Conservation (phyloP, 2,329 filamentous ascomycete species). For the Sphaerostilbella broomeana region DNA sequence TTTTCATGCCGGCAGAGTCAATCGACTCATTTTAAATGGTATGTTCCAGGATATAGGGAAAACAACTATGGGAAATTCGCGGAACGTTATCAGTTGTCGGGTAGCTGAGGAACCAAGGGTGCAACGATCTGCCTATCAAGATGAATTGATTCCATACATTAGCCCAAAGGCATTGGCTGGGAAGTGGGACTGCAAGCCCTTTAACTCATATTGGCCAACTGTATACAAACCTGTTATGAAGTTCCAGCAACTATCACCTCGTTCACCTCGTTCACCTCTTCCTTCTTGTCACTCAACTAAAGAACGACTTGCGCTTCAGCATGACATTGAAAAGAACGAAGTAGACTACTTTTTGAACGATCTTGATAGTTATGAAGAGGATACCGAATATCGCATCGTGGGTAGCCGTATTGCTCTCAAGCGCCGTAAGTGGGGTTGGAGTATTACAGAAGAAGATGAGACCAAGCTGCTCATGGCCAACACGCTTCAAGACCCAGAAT, state of each 20-base stretch:
- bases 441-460: constrained; percentile 13
- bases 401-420: constrained; percentile 16
- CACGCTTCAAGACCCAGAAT: constrained; percentile 17
- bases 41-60: not conserved
- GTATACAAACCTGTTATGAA: not conserved
- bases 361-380: constrained; percentile 2
- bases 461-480: constrained; percentile 18
- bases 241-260: too few species aligned
- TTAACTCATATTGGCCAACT: constrained; percentile 8
- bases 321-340: constrained; percentile 11
- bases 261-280: too few species aligned
- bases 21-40: not conserved
- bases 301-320: constrained; percentile 10
- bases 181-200: constrained; percentile 4
- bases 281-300: not conserved
- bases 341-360: constrained; percentile 11
- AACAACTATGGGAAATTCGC: not conserved
- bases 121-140: not conserved
- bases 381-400: constrained; percentile 13
- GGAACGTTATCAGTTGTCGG: too few species aligned
- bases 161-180: not conserved
- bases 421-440: constrained; percentile 16
- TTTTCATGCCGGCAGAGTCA: constrained; percentile 6
- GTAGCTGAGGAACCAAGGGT: too few species aligned
- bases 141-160: not conserved